These are phyloP conservation scores for Coemansia guatemalensis DNA, from an alignment of 192 early-diverging fungal species.

Conservation along the genomic window DNA sequence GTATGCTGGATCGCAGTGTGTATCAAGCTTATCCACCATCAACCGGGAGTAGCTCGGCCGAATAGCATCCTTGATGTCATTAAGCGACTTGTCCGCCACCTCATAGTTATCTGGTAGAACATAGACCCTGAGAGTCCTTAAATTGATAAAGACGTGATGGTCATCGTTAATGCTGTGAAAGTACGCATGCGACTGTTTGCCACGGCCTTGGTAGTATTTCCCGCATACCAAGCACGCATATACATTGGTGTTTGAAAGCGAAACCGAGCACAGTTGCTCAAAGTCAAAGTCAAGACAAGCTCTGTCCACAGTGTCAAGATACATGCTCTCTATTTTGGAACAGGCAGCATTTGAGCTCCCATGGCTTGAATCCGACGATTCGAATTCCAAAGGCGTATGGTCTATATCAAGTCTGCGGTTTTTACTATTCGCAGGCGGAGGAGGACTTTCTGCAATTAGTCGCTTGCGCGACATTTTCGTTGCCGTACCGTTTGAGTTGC, in stretches of 20 bases:
- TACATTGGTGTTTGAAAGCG: constrained; percentile 88
- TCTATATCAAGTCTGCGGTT: background rate
- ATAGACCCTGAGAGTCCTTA: constrained; percentile 81
- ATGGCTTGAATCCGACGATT: background rate
- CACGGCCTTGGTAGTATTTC: constrained; percentile 93
- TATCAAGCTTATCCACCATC: constrained; percentile 70
- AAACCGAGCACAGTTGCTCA: constrained; percentile 96
- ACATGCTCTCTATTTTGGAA: constrained; percentile 54
- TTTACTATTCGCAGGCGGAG: background rate
- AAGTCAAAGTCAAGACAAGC: constrained; percentile 96
- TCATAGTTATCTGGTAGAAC: constrained; percentile 94
- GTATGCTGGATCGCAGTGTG: constrained; percentile 51
- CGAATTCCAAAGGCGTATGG: background rate
- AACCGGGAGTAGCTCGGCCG: constrained; percentile 73
- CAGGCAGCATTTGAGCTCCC: background rate
- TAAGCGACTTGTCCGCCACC: constrained; percentile 77
- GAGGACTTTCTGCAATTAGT: background rate
- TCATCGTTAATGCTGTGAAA: constrained; percentile 93
- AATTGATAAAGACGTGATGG: constrained; percentile 95
- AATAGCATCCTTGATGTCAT: constrained; percentile 91
- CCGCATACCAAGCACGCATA: constrained; percentile 97
- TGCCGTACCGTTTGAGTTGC: background rate
- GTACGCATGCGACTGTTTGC: constrained; percentile 88
- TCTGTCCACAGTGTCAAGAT: constrained; percentile 84
- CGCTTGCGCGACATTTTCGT: background rate